Base-by-base conservation (phyloP, 2,329 filamentous ascomycete genomes). In the Stachybotrys chlorohalonatus region DNA sequence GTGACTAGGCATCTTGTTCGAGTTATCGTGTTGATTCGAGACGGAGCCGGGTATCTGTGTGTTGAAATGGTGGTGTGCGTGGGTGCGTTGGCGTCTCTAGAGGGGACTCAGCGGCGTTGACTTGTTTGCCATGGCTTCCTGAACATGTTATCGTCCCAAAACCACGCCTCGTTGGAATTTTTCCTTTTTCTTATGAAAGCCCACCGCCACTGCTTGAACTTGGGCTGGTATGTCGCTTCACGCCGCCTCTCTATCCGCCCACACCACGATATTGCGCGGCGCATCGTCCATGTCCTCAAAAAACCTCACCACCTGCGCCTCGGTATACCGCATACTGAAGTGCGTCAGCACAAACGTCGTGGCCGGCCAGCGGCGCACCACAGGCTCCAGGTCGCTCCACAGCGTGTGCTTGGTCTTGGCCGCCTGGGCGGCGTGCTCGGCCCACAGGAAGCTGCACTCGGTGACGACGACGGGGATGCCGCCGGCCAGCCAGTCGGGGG, bases 311-410 rank as follows among this genome's bases (percentile, higher is more conserved):
- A 79, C 62, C 16, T 74, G 70, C 47, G 64, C 62, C 15, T 76
- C 73, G 3, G 55, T 68, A 55, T 78, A 77, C 32, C 76, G 62
- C 63, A 77, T 56, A 56, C 75, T 78, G 55, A 78, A 78, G 59
- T 78, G 75, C 59, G 64, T 77, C 49, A 78, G 56, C 31, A 79
- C 68, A 62, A 77, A 79, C 5, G 66, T 73, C 8, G 74, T 77
- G 47, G 54, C 54, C 1, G 70, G 69, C 69, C 72, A 77, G 54
- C 63, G 68, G 31, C 74, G 63, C 17, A 78, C 65, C 5, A 78
- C 71, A 15, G 61, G 64, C 58, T 77, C 75, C 49, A 79, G 59
- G 47, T 78, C 75, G 13, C 58, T 58, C 75, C 75, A 79, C 31
- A 70, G 61, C 0, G 75, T 78, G 56, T 78, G 76, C 60, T 75